Evolutionary conservation across 805 yeast species (phyloP).

Genomic region (Candida orba): DNA sequence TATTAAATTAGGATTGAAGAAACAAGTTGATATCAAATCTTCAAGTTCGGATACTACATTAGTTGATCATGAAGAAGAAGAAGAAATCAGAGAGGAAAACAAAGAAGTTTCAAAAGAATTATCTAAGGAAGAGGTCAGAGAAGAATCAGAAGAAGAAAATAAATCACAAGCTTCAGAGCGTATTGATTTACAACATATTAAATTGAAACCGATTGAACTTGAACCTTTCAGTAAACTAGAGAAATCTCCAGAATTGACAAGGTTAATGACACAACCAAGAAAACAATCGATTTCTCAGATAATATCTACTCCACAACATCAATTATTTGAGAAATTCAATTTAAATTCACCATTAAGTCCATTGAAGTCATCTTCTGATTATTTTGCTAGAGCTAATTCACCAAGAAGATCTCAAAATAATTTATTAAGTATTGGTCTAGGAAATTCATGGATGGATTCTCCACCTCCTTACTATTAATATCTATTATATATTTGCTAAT

Average conservation of each 20-base stretch:
- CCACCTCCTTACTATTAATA: conserved; percentile 13
- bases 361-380: conserved; percentile 10
- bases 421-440: conserved; percentile 16
- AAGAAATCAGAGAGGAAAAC: not conserved
- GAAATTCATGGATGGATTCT: conserved; percentile 9
- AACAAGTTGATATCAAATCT: not conserved
- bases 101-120: not conserved
- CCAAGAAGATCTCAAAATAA: conserved; percentile 23
- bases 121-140: not conserved
- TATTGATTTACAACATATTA: not conserved
- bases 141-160: not conserved
- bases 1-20: conserved; percentile 13
- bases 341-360: conserved; percentile 12
- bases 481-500: not conserved
- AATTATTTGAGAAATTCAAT: conserved; percentile 15
- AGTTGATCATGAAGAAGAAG: conserved; percentile 8
- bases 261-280: not conserved
- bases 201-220: too few relatives aligned
- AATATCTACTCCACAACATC: conserved; percentile 4
- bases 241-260: not conserved
- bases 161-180: not conserved
- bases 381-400: conserved; percentile 14
- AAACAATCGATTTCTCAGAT: not conserved
- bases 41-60: conserved; percentile 15
- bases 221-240: too few relatives aligned